Evolutionary conservation across 106 monocot genomes (phyloP).

Genomic region (Platanthera guangdongensis): DNA sequence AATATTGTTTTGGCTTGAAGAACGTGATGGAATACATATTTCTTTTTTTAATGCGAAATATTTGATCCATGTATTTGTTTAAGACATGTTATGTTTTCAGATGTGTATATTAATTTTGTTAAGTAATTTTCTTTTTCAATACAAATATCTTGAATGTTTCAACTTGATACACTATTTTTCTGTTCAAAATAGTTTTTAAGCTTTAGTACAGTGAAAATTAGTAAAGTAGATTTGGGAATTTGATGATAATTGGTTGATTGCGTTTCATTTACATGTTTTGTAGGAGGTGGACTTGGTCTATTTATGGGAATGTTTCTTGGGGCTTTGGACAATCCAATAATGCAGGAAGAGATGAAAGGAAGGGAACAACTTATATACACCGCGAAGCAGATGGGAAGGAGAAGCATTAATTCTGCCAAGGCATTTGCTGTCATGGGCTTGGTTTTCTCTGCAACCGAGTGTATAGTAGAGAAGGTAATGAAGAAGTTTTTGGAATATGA

Average conservation of each 20-base stretch:
- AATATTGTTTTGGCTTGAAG: background rate
- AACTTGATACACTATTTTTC: background rate
- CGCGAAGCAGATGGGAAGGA: constrained; percentile 95
- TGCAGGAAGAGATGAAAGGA: constrained; percentile 67
- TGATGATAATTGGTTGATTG: background rate
- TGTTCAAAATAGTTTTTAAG: background rate
- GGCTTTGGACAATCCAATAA: constrained; percentile 83
- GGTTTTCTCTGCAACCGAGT: constrained; percentile 92
- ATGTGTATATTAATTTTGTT: background rate
- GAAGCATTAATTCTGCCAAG: constrained; percentile 75
- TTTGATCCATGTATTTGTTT: background rate
- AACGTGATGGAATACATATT: background rate
- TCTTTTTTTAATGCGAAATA: background rate
- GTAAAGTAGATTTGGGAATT: background rate
- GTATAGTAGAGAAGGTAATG: constrained; percentile 81
- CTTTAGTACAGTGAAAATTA: background rate
- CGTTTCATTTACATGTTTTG: constrained; percentile 9
- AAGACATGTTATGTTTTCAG: background rate
- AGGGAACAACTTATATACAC: constrained; percentile 74
- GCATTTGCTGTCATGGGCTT: constrained; percentile 96
- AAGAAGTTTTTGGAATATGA: background rate
- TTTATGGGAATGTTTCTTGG: constrained; percentile 90
- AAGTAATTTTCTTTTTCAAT: background rate
- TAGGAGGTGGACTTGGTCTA: constrained; percentile 84
- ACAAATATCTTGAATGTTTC: background rate